These are phyloP conservation scores for Fusarium annulatum DNA, from an alignment of 2,329 filamentous ascomycete genomes.

Conservation along the genomic window DNA sequence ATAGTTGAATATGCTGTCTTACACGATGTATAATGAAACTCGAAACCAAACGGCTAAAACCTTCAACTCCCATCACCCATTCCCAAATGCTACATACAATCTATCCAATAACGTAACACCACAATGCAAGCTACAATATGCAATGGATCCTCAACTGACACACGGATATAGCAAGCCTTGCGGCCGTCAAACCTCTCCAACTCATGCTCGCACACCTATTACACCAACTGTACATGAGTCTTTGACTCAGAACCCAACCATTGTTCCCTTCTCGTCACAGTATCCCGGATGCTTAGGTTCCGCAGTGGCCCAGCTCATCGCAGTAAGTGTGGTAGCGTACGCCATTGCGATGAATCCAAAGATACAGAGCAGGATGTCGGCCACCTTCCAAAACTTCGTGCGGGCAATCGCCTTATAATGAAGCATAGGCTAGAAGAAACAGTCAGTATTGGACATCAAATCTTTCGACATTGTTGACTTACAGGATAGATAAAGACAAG, in stretches of 20 bases:
- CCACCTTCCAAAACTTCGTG: conserved; percentile 71
- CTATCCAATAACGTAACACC: conserved; percentile 38
- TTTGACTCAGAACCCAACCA: conserved; percentile 26
- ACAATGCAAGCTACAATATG: conserved; percentile 38
- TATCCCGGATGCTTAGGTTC: conserved; percentile 62
- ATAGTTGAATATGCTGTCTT: not conserved
- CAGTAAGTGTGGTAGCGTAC: conserved; percentile 89
- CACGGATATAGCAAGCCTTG: conserved; percentile 20
- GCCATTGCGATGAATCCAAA: conserved; percentile 89
- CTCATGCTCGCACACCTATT: not conserved
- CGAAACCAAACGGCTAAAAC: conserved; percentile 14
- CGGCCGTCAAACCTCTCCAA: conserved; percentile 16
- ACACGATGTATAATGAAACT: conserved; percentile 1
- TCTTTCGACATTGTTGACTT: conserved; percentile 56
- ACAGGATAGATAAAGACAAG: conserved; percentile 98
- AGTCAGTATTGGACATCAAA: conserved; percentile 45
- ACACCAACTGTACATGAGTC: not conserved
- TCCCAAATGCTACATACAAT: conserved; percentile 39
- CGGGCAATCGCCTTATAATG: conserved; percentile 85
- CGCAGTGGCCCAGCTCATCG: conserved; percentile 84
- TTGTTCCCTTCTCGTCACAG: conserved; percentile 57
- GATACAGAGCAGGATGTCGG: conserved; percentile 80
- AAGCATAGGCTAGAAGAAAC: conserved; percentile 77
- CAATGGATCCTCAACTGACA: conserved; percentile 26
- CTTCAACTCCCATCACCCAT: conserved; percentile 26